Conservation (phyloP, 2,329 filamentous ascomycete species). For the Aspergillus sp. region DNA sequence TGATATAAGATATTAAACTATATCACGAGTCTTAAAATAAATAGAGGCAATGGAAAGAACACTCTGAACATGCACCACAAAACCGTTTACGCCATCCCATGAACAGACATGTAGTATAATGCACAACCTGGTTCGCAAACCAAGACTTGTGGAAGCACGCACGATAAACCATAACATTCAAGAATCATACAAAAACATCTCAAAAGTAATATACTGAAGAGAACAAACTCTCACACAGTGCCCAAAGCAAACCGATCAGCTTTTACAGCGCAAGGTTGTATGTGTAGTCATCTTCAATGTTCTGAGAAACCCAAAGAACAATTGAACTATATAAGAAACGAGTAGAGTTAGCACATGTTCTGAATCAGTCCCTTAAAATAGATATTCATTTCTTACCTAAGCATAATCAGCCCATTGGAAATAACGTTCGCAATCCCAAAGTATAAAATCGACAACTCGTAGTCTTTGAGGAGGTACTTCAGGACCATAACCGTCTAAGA, state of each 20-base stretch:
- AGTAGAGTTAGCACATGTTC: background rate
- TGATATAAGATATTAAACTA: background rate
- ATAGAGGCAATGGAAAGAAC: background rate
- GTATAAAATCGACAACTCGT: slow-evolving; percentile 62
- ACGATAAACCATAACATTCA: background rate
- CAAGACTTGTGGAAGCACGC: background rate
- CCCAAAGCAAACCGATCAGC: background rate
- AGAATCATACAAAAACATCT: background rate
- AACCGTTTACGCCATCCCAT: background rate
- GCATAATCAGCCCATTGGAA: slow-evolving; percentile 65
- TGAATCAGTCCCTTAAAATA: background rate
- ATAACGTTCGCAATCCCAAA: slow-evolving; percentile 67
- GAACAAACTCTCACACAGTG: background rate
- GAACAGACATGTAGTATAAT: background rate
- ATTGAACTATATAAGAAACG: slow-evolving; percentile 49
- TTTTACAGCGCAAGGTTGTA: slow-evolving; percentile 64
- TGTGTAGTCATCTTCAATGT: slow-evolving; percentile 72
- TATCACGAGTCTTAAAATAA: background rate
- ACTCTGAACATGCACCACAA: background rate
- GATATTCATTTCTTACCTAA: slow-evolving; percentile 55
- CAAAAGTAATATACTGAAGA: background rate
- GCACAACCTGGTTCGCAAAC: background rate
- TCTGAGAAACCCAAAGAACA: slow-evolving; percentile 69
- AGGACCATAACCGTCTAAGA: slow-evolving; percentile 61
- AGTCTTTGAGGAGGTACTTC: slow-evolving; percentile 64